Percentiles rank a stretch among this genome's conserved stretches.
Conservation (phyloP, 2,329 filamentous ascomycete genomes). For the Helicocarpus griseus region DNA sequence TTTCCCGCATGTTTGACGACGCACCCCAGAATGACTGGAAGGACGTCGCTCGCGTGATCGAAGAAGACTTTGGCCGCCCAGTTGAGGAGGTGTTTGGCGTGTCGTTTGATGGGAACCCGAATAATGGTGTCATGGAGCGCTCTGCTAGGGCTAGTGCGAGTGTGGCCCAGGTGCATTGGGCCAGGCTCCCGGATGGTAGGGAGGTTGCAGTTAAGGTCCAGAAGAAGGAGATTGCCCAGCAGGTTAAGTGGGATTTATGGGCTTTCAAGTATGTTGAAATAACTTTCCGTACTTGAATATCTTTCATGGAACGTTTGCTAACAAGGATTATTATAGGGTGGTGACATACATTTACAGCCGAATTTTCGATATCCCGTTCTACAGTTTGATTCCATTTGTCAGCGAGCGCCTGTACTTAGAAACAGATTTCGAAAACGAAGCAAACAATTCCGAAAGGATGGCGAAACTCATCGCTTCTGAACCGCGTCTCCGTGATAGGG, state of each 20-base stretch:
- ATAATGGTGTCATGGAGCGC: constrained; percentile 58
- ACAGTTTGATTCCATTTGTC: constrained; percentile 84
- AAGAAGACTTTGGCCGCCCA: constrained; percentile 75
- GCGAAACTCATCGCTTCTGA: constrained; percentile 64
- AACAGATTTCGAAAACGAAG: constrained; percentile 90
- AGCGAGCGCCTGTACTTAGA: constrained; percentile 85
- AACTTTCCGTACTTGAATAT: not conserved
- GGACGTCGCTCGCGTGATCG: constrained; percentile 74
- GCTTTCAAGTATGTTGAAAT: constrained; percentile 77
- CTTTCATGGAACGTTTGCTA: not conserved
- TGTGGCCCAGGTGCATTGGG: constrained; percentile 97
- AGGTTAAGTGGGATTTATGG: constrained; percentile 93
- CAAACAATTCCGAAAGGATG: constrained; percentile 80
- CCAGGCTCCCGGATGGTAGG: constrained; percentile 69
- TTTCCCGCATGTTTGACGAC: constrained; percentile 93
- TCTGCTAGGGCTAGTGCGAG: constrained; percentile 69
- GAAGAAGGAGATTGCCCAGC: constrained; percentile 83
- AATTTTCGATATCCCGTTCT: constrained; percentile 88
- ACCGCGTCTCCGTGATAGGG: constrained; percentile 62
- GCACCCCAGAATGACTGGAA: constrained; percentile 86
- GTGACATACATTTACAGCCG: constrained; percentile 73
- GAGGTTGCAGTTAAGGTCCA: constrained; percentile 96
- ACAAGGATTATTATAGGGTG: constrained; percentile 41
- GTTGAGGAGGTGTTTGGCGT: constrained; percentile 90
- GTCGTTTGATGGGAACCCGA: constrained; percentile 60